These are phyloP conservation scores for Yamadazyma siamensis DNA, from an alignment of 1,139 yeast genomes.

Conservation along the genomic window DNA sequence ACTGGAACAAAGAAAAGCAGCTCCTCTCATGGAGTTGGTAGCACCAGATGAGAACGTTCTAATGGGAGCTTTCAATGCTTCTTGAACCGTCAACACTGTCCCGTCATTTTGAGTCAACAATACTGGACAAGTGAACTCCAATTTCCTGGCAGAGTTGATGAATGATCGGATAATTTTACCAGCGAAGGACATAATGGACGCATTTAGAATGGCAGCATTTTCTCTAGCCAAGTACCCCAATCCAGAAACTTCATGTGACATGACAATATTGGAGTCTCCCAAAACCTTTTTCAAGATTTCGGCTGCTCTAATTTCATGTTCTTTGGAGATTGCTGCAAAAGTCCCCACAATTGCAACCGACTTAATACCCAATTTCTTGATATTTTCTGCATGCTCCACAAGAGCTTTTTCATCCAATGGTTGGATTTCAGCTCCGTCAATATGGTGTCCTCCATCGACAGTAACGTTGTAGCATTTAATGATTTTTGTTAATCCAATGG, in stretches of 20 bases:
- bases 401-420: slow-evolving; percentile 28
- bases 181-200: slow-evolving; percentile 38
- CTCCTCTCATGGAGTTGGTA: slow-evolving; percentile 46
- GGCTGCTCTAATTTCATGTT: slow-evolving; percentile 30
- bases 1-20: slow-evolving; percentile 33
- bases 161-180: slow-evolving; percentile 30
- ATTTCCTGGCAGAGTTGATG: slow-evolving; percentile 23
- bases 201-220: slow-evolving; percentile 40
- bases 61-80: slow-evolving; percentile 33
- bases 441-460: slow-evolving; percentile 35
- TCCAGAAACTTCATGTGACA: slow-evolving; percentile 34
- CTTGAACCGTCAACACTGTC: slow-evolving; percentile 31
- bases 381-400: slow-evolving; percentile 21
- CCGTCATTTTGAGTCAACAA: slow-evolving; percentile 43
- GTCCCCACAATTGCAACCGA: slow-evolving; percentile 29
- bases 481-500: slow-evolving; percentile 26
- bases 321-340: slow-evolving; percentile 31
- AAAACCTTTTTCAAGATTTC: slow-evolving; percentile 21
- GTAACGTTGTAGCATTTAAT: slow-evolving; percentile 28
- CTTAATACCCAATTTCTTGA: slow-evolving; percentile 23
- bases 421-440: slow-evolving; percentile 33
- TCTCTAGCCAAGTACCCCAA: slow-evolving; percentile 41
- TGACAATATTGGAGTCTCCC: slow-evolving; percentile 29
- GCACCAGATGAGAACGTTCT: slow-evolving; percentile 44
- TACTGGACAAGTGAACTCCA: slow-evolving; percentile 33